phyloP scores from a whole-genome alignment of 805 yeast genomes.

The Ogataea methanolica region DNA sequence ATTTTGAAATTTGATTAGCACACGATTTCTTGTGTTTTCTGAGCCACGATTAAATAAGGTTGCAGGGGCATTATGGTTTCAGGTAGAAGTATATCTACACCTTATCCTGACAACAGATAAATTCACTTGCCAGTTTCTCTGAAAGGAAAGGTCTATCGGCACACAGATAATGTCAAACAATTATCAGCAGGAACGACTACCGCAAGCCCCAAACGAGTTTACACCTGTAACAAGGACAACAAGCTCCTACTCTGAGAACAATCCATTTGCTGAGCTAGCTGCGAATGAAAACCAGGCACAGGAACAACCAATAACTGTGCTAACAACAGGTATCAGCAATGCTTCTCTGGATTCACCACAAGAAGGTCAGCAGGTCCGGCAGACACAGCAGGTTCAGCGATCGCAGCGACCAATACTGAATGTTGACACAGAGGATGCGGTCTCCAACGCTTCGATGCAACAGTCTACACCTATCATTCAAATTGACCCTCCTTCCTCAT shows the following conservation, averaged over 20 bases:
- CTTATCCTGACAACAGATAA: no score
- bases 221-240: not conserved
- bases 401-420: slow-evolving; percentile 4
- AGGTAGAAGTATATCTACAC: no score
- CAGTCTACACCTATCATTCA: slow-evolving; percentile 5
- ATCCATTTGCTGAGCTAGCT: slow-evolving; percentile 6
- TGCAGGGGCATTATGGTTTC: no score
- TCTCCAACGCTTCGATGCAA: not conserved
- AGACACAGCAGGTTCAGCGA: not conserved
- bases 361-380: not conserved
- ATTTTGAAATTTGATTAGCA: no score
- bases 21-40: not conserved
- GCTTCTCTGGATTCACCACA: not conserved
- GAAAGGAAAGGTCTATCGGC: no score
- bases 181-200: not conserved
- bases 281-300: not conserved
- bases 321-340: not conserved
- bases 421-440: not conserved
- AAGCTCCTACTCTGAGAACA: slow-evolving; percentile 2
- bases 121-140: no score
- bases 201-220: no score
- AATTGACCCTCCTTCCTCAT: slow-evolving; percentile 7
- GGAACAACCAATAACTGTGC: not conserved
- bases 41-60: not conserved
- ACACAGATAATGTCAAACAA: not conserved